Conservation (phyloP, 2,329 filamentous ascomycete species). For the Clonostachys sp. region DNA sequence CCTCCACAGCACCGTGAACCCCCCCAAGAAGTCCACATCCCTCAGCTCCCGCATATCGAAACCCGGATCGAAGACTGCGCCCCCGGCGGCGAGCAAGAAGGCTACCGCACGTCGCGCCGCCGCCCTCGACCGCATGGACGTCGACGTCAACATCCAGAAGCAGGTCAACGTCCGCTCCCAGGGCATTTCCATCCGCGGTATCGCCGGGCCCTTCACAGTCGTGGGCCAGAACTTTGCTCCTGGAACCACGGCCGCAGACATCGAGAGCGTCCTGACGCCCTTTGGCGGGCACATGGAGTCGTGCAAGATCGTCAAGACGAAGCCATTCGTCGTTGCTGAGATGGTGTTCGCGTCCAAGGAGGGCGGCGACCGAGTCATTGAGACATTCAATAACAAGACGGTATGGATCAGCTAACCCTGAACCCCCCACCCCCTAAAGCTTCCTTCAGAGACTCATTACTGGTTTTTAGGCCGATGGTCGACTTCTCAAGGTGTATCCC, state of each 20-base stretch:
- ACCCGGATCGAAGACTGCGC: constrained; percentile 19
- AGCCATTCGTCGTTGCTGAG: constrained; percentile 72
- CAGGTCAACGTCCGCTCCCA: constrained; percentile 29
- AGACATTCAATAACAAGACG: constrained; percentile 74
- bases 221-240: constrained; percentile 79
- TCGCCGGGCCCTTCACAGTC: constrained; percentile 67
- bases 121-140: constrained; percentile 35
- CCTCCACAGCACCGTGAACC: constrained; percentile 46
- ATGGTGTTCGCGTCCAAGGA: constrained; percentile 69
- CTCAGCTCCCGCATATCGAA: constrained; percentile 41
- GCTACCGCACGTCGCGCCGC: constrained; percentile 31
- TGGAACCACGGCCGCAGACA: constrained; percentile 77
- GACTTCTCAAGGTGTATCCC: constrained; percentile 67
- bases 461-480: constrained; percentile 62
- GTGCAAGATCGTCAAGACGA: constrained; percentile 63
- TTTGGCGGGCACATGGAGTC: constrained; percentile 64
- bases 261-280: constrained; percentile 75
- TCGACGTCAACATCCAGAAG: constrained; percentile 17
- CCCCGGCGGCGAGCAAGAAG: constrained; percentile 5
- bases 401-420: constrained; percentile 34
- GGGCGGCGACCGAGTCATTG: constrained; percentile 69
- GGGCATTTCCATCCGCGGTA: constrained; percentile 68
- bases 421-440: not conserved
- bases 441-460: not conserved
- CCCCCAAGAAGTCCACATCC: constrained; percentile 20